phyloP scores from a whole-genome alignment of 1,284 basidiomycete genomes.

The Ganoderma sinense region DNA sequence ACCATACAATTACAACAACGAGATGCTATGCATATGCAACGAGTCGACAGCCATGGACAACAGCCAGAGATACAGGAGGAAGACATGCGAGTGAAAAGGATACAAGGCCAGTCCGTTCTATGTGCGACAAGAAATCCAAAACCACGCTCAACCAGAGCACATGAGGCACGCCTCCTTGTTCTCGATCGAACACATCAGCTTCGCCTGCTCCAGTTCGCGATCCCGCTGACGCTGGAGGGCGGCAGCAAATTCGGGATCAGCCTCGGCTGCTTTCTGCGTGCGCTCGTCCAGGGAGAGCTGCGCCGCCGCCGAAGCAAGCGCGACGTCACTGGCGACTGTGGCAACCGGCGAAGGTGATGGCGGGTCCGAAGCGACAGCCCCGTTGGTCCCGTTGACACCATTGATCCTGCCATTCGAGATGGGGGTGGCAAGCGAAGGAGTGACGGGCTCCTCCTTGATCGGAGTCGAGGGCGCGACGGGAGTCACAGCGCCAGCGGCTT shows the following conservation, averaged over 20 bases:
- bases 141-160: slow-evolving; percentile 73
- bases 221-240: slow-evolving; percentile 78
- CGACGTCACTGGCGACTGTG: slow-evolving; percentile 23
- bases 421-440: slow-evolving; percentile 32
- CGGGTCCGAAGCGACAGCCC: slow-evolving; percentile 16
- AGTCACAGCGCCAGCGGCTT: slow-evolving; percentile 22
- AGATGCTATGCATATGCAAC: slow-evolving; percentile 17
- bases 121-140: slow-evolving; percentile 3
- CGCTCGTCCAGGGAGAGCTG: slow-evolving; percentile 48
- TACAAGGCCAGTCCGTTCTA: slow-evolving; percentile 23
- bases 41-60: slow-evolving; percentile 24
- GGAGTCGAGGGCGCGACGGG: slow-evolving; percentile 36
- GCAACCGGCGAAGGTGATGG: slow-evolving; percentile 28
- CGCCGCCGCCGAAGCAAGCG: slow-evolving; percentile 24
- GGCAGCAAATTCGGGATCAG: slow-evolving; percentile 84
- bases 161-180: slow-evolving; percentile 90
- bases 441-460: slow-evolving; percentile 36
- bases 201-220: slow-evolving; percentile 83
- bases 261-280: slow-evolving; percentile 60
- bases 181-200: slow-evolving; percentile 84
- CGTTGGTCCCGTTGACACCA: slow-evolving; percentile 5
- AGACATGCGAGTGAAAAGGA: slow-evolving; percentile 13
- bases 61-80: slow-evolving; percentile 3
- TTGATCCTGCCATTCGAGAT: slow-evolving; percentile 19
- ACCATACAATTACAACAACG: slow-evolving; percentile 14